Conservation (phyloP, 352 stramenopile species). For the Pythium phragmitis region DNA sequence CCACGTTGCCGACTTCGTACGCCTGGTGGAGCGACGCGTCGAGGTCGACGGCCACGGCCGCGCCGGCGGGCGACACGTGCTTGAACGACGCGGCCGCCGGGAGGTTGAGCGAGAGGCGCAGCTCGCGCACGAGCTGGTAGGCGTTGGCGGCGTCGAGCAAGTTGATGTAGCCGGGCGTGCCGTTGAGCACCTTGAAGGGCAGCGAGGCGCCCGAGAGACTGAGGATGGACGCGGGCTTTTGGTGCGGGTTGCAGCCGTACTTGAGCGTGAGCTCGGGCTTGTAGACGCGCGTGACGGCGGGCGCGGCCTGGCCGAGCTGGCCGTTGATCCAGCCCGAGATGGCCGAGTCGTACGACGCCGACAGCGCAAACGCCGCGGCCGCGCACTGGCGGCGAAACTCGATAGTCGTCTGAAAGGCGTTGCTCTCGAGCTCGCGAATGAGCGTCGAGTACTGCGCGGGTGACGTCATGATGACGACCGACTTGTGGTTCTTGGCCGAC, state of each 20-base stretch:
- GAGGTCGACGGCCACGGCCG: constrained; percentile 97
- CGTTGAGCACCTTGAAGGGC: constrained; percentile 89
- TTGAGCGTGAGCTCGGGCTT: constrained; percentile 92
- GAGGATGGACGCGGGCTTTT: constrained; percentile 93
- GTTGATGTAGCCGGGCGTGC: constrained; percentile 99
- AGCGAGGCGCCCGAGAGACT: constrained; percentile 67
- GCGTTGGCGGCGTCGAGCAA: constrained; percentile 98
- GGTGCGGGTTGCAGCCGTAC: constrained; percentile 99
- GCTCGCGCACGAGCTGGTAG: constrained; percentile 98
- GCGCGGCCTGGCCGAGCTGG: constrained; percentile 73
- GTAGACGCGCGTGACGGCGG: constrained; percentile 93
- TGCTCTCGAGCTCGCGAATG: constrained; percentile 92
- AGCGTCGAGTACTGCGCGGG: constrained; percentile 95
- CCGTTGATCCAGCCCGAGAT: constrained; percentile 97
- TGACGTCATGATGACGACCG: constrained; percentile 97
- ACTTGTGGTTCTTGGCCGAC: constrained; percentile 99
- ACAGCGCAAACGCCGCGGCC: constrained; percentile 77
- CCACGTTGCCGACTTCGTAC: constrained; percentile 93
- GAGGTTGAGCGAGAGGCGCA: constrained; percentile 93
- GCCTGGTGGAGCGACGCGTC: constrained; percentile 90
- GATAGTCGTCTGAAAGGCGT: constrained; percentile 89
- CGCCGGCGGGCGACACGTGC: constrained; percentile 96
- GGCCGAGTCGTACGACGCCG: constrained; percentile 94
- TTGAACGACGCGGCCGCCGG: constrained; percentile 98
- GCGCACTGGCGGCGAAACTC: constrained; percentile 88